Evolutionary conservation across 2,329 filamentous ascomycete species (phyloP).

Genomic region (Stemphylium beticola): DNA sequence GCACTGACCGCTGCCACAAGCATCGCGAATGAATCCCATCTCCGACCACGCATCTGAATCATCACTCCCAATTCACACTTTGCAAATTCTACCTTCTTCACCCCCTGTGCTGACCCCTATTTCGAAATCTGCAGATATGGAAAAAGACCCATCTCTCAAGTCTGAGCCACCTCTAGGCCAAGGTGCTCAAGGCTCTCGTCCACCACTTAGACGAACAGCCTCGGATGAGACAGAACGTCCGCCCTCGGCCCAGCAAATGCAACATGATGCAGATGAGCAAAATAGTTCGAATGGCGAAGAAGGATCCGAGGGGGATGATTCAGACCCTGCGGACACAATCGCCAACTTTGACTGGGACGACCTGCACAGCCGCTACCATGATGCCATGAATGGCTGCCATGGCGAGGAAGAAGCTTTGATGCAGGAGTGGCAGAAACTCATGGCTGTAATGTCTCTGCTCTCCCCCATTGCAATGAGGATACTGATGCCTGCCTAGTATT

Average conservation of each 20-base stretch:
- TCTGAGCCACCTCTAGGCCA: conserved; percentile 20
- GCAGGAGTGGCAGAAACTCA: conserved; percentile 66
- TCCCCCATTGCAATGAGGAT: not conserved
- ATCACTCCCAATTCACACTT: conserved; percentile 23
- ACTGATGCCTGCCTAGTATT: conserved; percentile 65
- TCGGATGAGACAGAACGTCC: conserved; percentile 38
- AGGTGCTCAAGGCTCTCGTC: conserved; percentile 8
- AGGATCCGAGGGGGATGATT: conserved; percentile 24
- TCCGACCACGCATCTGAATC: conserved; percentile 27
- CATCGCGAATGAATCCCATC: conserved; percentile 25
- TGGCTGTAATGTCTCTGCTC: conserved; percentile 35
- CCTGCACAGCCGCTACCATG: conserved; percentile 73
- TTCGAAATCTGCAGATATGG: conserved; percentile 22
- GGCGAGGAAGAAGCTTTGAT: conserved; percentile 69
- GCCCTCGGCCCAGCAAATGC: conserved; percentile 30
- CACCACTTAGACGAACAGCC: conserved; percentile 17
- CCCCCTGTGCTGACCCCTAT: conserved; percentile 14
- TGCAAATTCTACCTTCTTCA: conserved; percentile 23
- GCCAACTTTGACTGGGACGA: conserved; percentile 75
- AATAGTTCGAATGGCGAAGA: conserved; percentile 12
- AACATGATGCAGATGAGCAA: conserved; percentile 17
- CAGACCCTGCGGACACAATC: conserved; percentile 48
- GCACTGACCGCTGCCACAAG: conserved; percentile 30
- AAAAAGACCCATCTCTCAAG: conserved; percentile 8
- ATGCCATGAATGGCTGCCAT: conserved; percentile 68